A percentile compares a stretch with the other conserved stretches of the same genome.
Evolutionary conservation across 495 filamentous ascomycete genomes (phyloP).

Genomic region (Chaetomium cochliodes): DNA sequence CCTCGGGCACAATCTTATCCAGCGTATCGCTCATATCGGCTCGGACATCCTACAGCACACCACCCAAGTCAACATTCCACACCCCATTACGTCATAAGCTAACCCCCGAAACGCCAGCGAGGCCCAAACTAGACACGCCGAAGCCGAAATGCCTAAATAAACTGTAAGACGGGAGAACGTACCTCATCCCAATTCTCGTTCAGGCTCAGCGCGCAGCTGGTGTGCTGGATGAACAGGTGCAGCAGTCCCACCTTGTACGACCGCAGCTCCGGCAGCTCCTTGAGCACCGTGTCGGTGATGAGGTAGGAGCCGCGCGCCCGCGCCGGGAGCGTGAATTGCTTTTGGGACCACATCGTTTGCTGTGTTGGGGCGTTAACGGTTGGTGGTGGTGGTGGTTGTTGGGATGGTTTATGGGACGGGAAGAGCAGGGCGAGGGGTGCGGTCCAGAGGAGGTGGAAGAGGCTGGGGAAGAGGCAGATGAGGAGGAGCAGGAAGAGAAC

Average conservation of each 20-base stretch:
- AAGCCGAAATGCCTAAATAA: no score
- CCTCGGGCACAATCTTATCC: conserved; percentile 81
- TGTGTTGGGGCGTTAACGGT: conserved; percentile 5
- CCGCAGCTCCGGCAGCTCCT: conserved; percentile 69
- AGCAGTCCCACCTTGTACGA: conserved; percentile 82
- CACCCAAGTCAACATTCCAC: background rate
- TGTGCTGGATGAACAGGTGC: conserved; percentile 89
- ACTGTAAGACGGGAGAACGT: conserved; percentile 39
- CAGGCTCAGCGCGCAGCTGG: conserved; percentile 76
- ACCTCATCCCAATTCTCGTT: conserved; percentile 89
- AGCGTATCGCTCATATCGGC: conserved; percentile 91
- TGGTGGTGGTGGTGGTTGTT: background rate
- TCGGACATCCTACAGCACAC: conserved; percentile 45
- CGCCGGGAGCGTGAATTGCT: conserved; percentile 70
- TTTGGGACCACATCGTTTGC: conserved; percentile 73
- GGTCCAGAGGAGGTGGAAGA: conserved; percentile 52
- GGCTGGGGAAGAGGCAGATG: conserved; percentile 54
- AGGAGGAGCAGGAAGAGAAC: conserved; percentile 53
- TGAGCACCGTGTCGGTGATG: conserved; percentile 69
- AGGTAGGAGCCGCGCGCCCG: conserved; percentile 83
- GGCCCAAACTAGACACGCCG: background rate
- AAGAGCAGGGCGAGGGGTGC: conserved; percentile 36
- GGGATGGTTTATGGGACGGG: conserved; percentile 20
- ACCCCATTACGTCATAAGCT: background rate
- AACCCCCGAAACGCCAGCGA: background rate